Conservation (phyloP, 768 basidiomycete genomes). For the Mycena vitilis region DNA sequence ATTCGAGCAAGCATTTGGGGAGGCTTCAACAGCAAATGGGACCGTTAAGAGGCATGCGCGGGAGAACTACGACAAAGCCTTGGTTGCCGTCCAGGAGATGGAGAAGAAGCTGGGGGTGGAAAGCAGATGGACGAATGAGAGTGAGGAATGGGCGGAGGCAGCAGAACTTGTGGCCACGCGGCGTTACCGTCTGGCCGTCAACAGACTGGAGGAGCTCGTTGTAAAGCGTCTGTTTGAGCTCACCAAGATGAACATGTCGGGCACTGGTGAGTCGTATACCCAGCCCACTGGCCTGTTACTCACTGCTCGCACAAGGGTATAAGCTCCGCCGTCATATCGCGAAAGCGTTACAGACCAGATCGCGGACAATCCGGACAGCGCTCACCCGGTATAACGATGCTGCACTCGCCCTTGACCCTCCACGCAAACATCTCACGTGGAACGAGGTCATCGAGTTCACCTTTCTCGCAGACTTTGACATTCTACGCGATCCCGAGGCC, state of each 20-base stretch:
- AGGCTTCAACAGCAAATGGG: neutral
- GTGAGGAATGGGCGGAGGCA: neutral
- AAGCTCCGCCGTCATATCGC: conserved; percentile 9
- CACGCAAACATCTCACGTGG: conserved; percentile 11
- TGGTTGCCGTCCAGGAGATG: neutral
- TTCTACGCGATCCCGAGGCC: conserved; percentile 18
- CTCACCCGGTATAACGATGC: neutral
- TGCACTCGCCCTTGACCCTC: neutral
- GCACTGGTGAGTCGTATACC: neutral
- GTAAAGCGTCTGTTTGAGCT: conserved; percentile 1
- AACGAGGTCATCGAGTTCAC: conserved; percentile 34
- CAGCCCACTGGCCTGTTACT: neutral
- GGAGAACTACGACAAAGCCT: neutral
- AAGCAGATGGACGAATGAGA: neutral
- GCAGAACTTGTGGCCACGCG: neutral
- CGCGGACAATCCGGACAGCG: conserved; percentile 5
- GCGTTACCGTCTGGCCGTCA: neutral
- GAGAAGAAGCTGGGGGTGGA: neutral
- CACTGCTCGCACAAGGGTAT: neutral
- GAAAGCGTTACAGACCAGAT: conserved; percentile 20
- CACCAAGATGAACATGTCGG: conserved; percentile 6
- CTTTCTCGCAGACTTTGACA: conserved; percentile 31
- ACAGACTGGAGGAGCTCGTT: neutral
- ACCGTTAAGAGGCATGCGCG: neutral
- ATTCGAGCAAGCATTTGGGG: no score